Base-by-base conservation (phyloP, 768 basidiomycete genomes). In the Udeniomyces megalosporus region DNA sequence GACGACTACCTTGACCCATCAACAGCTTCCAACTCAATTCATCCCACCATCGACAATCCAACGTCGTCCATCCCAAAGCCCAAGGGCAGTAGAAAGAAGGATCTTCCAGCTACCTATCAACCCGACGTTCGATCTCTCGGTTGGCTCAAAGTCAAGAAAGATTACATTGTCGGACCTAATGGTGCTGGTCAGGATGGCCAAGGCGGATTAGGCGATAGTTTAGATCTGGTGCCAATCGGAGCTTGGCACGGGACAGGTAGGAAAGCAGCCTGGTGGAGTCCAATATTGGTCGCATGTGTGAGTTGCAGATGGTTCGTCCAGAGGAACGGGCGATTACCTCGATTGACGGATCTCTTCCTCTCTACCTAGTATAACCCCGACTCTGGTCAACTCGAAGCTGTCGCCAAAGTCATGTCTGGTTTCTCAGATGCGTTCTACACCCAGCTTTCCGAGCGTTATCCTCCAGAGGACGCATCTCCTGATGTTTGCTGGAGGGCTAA, bases 61-160 rank as follows among this genome's bases (percentile, higher is more conserved):
- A 22, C 46, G 12, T 67, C 62, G n/a, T n/a, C n/a, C n/a, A n/a
- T n/a, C 59, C 15, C 7, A 22, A 35, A 50, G 56, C 65, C 68
- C 50, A 60, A 59, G 11, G 8, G 70, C 66, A 57, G 73, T 42
- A 77, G 81, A 66, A 79, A 79, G 69, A 89, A 85, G 70, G 79
- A 80, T 32, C 74, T 92, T 34, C 84, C 82, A 20, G 85, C 89
- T 17, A 88, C 88, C 12, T 95, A 95, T 73, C 88, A 92, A 67
- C 82, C 77, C 73, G 90, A 93, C 73, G 86, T 86, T 72, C 77
- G 91, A 66, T 87, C 85, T 22, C 83, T 79, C 29, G 84, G 86
- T 2, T 93, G 91, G 91, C 71, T 92, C 60, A 91, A 92, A 71
- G 75, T 93, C 48, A 95, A 95, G 75, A 90, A 88, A 70, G 91